Percentiles rank a stretch among this genome's conserved stretches.
These are phyloP conservation scores for Akebia trifoliata DNA, from an alignment of 164 flowering plant species.

Conservation along the genomic window DNA sequence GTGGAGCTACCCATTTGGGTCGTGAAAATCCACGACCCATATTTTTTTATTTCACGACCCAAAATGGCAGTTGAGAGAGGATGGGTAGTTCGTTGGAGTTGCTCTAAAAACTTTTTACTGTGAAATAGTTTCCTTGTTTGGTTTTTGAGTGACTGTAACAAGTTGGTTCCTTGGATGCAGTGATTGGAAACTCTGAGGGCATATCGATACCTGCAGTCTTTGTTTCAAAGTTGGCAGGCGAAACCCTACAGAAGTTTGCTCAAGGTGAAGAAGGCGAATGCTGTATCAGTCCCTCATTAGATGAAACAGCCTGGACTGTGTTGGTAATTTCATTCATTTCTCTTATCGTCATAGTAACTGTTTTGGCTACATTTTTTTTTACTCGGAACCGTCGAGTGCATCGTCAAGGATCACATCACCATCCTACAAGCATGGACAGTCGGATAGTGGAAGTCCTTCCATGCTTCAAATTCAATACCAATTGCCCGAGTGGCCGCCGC, in stretches of 20 bases:
- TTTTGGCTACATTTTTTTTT: conserved; percentile 28
- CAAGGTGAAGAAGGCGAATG: conserved; percentile 39
- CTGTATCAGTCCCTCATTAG: conserved; percentile 34
- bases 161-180: conserved; percentile 23
- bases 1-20: no score
- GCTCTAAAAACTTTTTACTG: no score
- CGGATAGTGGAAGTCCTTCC: conserved; percentile 37
- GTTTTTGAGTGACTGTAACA: not conserved
- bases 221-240: conserved; percentile 50
- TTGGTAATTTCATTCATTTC: conserved; percentile 50
- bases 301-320: conserved; percentile 44
- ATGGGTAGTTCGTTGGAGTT: no score
- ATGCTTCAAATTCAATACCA: conserved; percentile 23
- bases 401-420: conserved; percentile 17
- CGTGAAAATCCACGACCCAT: no score
- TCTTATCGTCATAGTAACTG: conserved; percentile 33
- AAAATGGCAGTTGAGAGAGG: no score
- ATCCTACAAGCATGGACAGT: conserved; percentile 20
- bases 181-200: conserved; percentile 42
- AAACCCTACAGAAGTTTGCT: conserved; percentile 36
- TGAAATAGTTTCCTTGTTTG: not conserved
- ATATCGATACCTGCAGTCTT: conserved; percentile 48
- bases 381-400: conserved; percentile 28
- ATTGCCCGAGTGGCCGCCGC: conserved; percentile 9
- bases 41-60: no score